Evolutionary conservation across 192 early-diverging fungal genomes (phyloP), one percentile per base, ranked within the genome.

Genomic region (Linnemannia elongata): DNA sequence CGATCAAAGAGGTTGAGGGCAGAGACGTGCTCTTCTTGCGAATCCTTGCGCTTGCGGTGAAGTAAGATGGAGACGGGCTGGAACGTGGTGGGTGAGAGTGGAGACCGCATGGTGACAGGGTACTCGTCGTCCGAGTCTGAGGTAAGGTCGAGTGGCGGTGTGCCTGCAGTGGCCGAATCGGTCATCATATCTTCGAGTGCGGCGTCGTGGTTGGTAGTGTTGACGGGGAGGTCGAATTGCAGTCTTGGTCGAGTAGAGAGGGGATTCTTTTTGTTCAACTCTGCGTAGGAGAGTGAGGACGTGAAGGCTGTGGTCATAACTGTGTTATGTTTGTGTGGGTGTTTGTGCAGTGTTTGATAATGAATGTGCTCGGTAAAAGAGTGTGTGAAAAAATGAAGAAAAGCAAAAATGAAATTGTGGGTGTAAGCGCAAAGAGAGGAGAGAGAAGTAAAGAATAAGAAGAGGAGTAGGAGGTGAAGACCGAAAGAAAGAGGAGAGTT

Each of bases 1-100:
- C 60, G 76, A 49, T 78, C 76, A 42, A 83, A 55, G 1, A 73
- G 22, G 60, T 60, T 74, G 36, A 55, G 12, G 20, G 68, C n/a
- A 30, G 70, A 9, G 54, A n/a, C n/a, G 55, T 76, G 76, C 27
- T 75, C 47, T 36, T 78, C 82, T 42, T 78, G 76, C 1, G 82
- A 83, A 30, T 78, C 76, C 41, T 83, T 83, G 10, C 82, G 82
- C 45, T 83, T 83, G 18, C 82, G 82, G 7, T 39, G 38, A 30
- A 78, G 55, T 12, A 77, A 55, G 35, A 78, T 78, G 10, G 82
- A 78, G 17, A 55, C 42, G 60, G 54, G 71, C 49, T 75, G 80
- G 63, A 57, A 35, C 30, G 55, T n/a, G 47, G 71, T 45, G 13
- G 69, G 69, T 4, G 69, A 71, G 24, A 82, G 27, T 8, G 75